phyloP scores from a whole-genome alignment of 129 eudicot species.

The Centaurea solstitialis region DNA sequence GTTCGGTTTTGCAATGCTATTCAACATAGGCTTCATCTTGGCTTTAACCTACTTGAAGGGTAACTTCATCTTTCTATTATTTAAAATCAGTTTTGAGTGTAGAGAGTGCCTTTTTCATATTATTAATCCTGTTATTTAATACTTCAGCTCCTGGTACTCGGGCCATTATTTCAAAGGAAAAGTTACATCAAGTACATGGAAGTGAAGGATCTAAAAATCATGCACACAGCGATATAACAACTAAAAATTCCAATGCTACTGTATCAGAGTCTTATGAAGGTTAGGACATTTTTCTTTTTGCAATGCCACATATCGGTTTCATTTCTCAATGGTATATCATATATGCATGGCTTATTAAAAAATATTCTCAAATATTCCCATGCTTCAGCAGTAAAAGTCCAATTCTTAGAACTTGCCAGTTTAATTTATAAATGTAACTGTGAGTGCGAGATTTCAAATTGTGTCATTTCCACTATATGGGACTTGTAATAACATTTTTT shows the following conservation, averaged over 20 bases:
- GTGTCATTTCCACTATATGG: neutral
- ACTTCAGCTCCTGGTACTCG: slow-evolving; percentile 64
- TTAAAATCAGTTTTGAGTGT: neutral
- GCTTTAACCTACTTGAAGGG: slow-evolving; percentile 56
- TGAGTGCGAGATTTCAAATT: neutral
- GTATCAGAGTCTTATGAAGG: slow-evolving; percentile 37
- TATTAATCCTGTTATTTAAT: too few species aligned
- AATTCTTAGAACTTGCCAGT: neutral
- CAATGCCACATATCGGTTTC: too few species aligned
- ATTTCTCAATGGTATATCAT: too few species aligned
- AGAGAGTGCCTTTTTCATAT: neutral
- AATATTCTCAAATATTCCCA: neutral
- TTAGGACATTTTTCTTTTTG: slow-evolving; percentile 1
- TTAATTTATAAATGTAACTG: neutral
- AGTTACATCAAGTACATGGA: slow-evolving; percentile 39
- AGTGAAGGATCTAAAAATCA: slow-evolving; percentile 24
- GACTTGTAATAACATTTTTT: slow-evolving; percentile 4
- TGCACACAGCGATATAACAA: slow-evolving; percentile 14
- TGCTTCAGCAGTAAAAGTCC: neutral
- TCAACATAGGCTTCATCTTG: slow-evolving; percentile 43
- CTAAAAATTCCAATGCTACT: neutral
- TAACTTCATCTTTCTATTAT: slow-evolving; percentile 20
- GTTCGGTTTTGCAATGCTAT: slow-evolving; percentile 44
- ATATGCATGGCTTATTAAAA: too few species aligned
- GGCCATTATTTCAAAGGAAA: slow-evolving; percentile 64